These are phyloP conservation scores for Cucurbita moschata DNA, from an alignment of 306 rosid genomes.

Conservation along the genomic window DNA sequence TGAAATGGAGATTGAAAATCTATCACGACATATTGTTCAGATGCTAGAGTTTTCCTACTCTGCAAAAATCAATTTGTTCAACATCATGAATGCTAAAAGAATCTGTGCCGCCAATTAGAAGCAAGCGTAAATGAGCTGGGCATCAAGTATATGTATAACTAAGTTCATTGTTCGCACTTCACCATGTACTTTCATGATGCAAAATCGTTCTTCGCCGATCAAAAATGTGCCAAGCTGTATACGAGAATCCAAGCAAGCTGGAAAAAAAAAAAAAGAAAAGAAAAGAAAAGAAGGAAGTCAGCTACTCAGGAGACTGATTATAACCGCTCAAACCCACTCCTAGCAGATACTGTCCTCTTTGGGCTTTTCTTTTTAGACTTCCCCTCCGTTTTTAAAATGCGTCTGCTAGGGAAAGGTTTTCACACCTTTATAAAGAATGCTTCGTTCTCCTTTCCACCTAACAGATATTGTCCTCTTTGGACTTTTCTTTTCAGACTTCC, in stretches of 20 bases:
- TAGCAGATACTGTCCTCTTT: too few species aligned
- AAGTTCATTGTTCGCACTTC: background rate
- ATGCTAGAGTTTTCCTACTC: background rate
- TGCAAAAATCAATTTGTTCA: background rate
- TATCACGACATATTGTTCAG: background rate
- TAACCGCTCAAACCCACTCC: too few species aligned
- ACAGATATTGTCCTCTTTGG: too few species aligned
- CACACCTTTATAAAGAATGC: too few species aligned
- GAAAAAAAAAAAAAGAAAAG: constrained; percentile 9
- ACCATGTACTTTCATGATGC: constrained; percentile 13
- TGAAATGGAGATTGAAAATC: background rate
- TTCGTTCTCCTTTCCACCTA: too few species aligned
- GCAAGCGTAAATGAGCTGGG: background rate
- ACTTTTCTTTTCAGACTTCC: too few species aligned
- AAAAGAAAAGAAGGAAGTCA: background rate
- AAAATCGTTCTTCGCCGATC: constrained; percentile 24
- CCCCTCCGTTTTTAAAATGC: too few species aligned
- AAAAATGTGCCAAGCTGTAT: constrained; percentile 94
- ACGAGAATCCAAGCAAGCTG: constrained; percentile 91
- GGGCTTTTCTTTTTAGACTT: too few species aligned
- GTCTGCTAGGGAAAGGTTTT: too few species aligned
- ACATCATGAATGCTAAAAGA: background rate
- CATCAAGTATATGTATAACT: background rate
- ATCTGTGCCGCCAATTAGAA: background rate
- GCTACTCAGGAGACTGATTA: background rate